These are phyloP conservation scores for Cladosporium sphaerospermum DNA, from an alignment of 2,329 filamentous ascomycete species.

Conservation along the genomic window DNA sequence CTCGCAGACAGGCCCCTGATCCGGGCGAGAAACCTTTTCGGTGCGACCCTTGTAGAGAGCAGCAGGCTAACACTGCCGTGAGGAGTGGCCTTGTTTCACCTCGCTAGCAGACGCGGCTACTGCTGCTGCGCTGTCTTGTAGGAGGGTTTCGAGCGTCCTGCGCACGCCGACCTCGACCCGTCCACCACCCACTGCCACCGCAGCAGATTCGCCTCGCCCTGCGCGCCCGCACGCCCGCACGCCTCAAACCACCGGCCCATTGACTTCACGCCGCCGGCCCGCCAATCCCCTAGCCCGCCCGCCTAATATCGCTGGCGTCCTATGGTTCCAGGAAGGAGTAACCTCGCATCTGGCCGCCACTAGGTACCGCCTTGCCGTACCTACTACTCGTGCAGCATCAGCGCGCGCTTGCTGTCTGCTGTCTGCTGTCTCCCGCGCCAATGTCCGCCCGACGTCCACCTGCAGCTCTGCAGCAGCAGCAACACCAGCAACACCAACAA, in stretches of 20 bases:
- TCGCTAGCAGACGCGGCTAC: too few species aligned
- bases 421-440: too few species aligned
- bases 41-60: too few species aligned
- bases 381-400: constrained; percentile 1
- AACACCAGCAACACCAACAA: too few species aligned
- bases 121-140: too few species aligned
- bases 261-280: not conserved
- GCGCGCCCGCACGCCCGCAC: not conserved
- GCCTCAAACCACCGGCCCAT: not conserved
- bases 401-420: not conserved
- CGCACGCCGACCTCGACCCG: too few species aligned
- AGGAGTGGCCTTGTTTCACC: too few species aligned
- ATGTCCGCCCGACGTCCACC: constrained; percentile 3
- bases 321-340: constrained; percentile 1
- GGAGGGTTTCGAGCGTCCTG: too few species aligned
- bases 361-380: not conserved
- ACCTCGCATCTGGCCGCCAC: not conserved
- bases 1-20: too few species aligned
- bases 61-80: too few species aligned
- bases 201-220: not conserved
- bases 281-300: not conserved
- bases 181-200: too few species aligned
- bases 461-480: constrained; percentile 3
- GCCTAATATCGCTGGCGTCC: constrained; percentile 2
- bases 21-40: too few species aligned